These are phyloP conservation scores for Oryza meridionalis DNA, from an alignment of 176 grass and related monocot genomes.

Conservation along the genomic window DNA sequence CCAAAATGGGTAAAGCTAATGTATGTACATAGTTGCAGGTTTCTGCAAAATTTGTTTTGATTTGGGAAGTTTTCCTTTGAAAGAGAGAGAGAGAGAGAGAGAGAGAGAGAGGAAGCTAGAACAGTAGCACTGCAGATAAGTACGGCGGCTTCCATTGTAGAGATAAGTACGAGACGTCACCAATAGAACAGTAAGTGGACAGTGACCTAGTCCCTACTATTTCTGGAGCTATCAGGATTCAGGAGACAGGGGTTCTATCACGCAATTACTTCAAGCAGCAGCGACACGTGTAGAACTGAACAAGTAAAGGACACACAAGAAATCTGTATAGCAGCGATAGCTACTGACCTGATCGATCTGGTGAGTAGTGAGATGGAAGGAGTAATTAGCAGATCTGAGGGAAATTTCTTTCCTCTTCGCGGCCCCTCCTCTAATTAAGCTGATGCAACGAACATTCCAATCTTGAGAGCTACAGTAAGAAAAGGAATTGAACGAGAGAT, in stretches of 20 bases:
- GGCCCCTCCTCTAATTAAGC: background rate
- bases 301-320: slow-evolving; percentile 42
- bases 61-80: too few species aligned
- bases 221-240: slow-evolving; percentile 14
- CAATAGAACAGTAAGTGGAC: slow-evolving; percentile 45
- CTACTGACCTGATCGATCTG: slow-evolving; percentile 30
- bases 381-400: slow-evolving; percentile 37
- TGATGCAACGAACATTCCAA: slow-evolving; percentile 6
- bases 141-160: slow-evolving; percentile 3
- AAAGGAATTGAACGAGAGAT: background rate
- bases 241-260: slow-evolving; percentile 7
- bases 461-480: background rate
- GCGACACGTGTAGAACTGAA: slow-evolving; percentile 35
- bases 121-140: background rate
- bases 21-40: background rate
- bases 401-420: background rate
- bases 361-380: background rate
- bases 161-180: slow-evolving; percentile 35
- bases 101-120: too few species aligned
- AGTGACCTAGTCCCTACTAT: slow-evolving; percentile 38
- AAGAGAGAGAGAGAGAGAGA: too few species aligned
- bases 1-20: background rate
- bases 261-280: slow-evolving; percentile 5
- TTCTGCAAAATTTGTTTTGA: background rate
- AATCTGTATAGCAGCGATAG: slow-evolving; percentile 17